Percentiles rank a stretch among this genome's conserved stretches.
These are phyloP conservation scores for Scutellaria galericulata DNA, from an alignment of 257 asterid genomes.

Conservation along the genomic window DNA sequence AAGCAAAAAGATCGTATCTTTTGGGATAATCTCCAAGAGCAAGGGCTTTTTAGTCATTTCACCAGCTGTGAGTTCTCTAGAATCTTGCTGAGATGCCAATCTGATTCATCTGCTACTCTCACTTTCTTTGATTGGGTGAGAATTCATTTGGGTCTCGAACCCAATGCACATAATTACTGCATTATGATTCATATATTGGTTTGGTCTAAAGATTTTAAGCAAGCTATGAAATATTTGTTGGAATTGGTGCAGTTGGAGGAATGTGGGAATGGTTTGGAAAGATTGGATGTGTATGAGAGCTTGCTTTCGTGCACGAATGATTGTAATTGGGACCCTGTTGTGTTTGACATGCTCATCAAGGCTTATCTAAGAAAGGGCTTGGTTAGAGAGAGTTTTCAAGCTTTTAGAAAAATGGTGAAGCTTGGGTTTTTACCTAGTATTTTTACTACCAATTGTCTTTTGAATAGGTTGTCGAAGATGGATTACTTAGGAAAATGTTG, in stretches of 20 bases:
- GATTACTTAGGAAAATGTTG: conserved; percentile 64
- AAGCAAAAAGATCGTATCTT: conserved; percentile 46
- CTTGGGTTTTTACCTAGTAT: conserved; percentile 70
- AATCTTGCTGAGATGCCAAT: conserved; percentile 79
- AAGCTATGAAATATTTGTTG: conserved; percentile 64
- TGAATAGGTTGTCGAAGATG: conserved; percentile 62
- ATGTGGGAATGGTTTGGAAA: conserved; percentile 31
- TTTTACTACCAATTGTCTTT: conserved; percentile 62
- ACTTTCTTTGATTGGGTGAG: conserved; percentile 79
- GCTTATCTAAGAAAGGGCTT: conserved; percentile 67
- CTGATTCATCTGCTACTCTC: conserved; percentile 68
- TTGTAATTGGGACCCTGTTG: conserved; percentile 89
- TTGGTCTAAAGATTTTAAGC: conserved; percentile 66
- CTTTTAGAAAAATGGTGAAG: conserved; percentile 52
- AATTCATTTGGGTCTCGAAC: conserved; percentile 46
- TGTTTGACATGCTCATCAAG: conserved; percentile 87
- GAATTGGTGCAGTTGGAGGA: conserved; percentile 57
- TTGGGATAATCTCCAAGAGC: conserved; percentile 47
- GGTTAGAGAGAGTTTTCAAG: conserved; percentile 60
- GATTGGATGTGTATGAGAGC: conserved; percentile 49
- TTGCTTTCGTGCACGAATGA: conserved; percentile 49
- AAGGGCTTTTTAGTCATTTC: conserved; percentile 56
- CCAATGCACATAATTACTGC: conserved; percentile 55
- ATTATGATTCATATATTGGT: conserved; percentile 69
- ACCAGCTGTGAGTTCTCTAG: conserved; percentile 66